Conservation (phyloP, 148 eudicot genomes). For the Vaccinium macrocarpon region DNA sequence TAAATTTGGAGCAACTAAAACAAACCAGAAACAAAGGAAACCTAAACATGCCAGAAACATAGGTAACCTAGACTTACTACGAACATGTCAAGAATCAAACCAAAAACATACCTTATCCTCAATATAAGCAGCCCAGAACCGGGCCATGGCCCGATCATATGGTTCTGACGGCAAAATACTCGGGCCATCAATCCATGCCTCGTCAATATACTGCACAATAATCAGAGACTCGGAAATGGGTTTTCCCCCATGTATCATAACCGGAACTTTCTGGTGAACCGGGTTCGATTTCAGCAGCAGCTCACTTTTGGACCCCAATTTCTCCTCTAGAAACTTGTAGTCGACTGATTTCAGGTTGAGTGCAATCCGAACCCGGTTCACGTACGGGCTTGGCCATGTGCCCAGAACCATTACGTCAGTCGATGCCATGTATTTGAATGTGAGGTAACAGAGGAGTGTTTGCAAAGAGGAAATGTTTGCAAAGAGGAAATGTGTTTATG, state of each 20-base stretch:
- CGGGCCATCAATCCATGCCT: conserved; percentile 36
- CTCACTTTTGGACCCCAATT: conserved; percentile 37
- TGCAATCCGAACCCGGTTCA: conserved; percentile 28
- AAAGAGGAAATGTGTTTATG: background rate
- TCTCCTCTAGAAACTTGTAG: conserved; percentile 39
- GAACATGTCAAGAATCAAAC: no score
- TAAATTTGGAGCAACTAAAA: no score
- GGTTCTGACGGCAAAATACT: conserved; percentile 60
- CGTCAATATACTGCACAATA: conserved; percentile 21
- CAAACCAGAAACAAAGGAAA: no score
- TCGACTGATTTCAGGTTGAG: conserved; percentile 37
- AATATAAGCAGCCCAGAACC: conserved; percentile 63
- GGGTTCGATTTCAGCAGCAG: conserved; percentile 63
- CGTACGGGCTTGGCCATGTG: conserved; percentile 24
- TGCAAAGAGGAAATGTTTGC: background rate
- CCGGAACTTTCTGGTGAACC: conserved; percentile 65
- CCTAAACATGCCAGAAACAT: no score
- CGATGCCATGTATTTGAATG: conserved; percentile 14
- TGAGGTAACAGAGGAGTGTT: background rate
- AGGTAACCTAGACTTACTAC: no score
- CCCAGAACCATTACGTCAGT: conserved; percentile 30
- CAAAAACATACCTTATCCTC: conserved; percentile 42
- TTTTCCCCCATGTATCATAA: conserved; percentile 46
- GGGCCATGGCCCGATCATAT: conserved; percentile 54
- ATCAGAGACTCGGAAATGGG: conserved; percentile 57